Evolutionary conservation across 1,284 basidiomycete genomes (phyloP).

Genomic region (Gastroboletus turbinatus): DNA sequence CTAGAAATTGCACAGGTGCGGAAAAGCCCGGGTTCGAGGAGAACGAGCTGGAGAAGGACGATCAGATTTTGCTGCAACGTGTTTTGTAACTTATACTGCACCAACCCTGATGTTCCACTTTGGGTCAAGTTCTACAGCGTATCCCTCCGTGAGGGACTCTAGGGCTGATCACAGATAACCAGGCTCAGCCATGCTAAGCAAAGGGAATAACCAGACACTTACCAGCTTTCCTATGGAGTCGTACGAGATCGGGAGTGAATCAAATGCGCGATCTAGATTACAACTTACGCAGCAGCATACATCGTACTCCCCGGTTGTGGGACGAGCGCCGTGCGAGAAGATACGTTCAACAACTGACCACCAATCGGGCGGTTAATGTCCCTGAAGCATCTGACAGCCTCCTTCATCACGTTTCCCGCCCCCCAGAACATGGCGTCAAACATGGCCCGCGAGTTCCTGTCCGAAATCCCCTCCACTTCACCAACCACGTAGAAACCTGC

Average conservation of each 20-base stretch:
- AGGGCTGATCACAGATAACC: slow-evolving; percentile 16
- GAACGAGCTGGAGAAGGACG: slow-evolving; percentile 18
- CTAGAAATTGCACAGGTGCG: slow-evolving; percentile 21
- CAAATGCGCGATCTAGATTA: neutral
- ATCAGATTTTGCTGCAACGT: slow-evolving; percentile 5
- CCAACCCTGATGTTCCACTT: slow-evolving; percentile 30
- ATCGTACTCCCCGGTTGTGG: slow-evolving; percentile 22
- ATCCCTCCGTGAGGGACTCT: slow-evolving; percentile 29
- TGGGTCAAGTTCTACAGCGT: slow-evolving; percentile 28
- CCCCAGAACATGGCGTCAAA: slow-evolving; percentile 39
- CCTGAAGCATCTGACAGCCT: slow-evolving; percentile 30
- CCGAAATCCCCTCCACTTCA: slow-evolving; percentile 31
- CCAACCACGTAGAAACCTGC: slow-evolving; percentile 30
- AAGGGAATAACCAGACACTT: neutral
- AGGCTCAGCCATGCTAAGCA: neutral
- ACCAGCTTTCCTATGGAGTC: slow-evolving; percentile 24
- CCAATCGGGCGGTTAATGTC: slow-evolving; percentile 27
- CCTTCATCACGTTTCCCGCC: slow-evolving; percentile 30
- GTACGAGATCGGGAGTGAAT: neutral
- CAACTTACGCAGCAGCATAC: slow-evolving; percentile 28
- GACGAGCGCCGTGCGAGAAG: slow-evolving; percentile 27
- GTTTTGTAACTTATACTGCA: neutral
- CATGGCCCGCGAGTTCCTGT: slow-evolving; percentile 25
- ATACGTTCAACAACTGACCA: slow-evolving; percentile 27
- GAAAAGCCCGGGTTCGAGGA: slow-evolving; percentile 29